Evolutionary conservation across 352 stramenopile genomes (phyloP).

Genomic region (Globisporangium iwayamae): DNA sequence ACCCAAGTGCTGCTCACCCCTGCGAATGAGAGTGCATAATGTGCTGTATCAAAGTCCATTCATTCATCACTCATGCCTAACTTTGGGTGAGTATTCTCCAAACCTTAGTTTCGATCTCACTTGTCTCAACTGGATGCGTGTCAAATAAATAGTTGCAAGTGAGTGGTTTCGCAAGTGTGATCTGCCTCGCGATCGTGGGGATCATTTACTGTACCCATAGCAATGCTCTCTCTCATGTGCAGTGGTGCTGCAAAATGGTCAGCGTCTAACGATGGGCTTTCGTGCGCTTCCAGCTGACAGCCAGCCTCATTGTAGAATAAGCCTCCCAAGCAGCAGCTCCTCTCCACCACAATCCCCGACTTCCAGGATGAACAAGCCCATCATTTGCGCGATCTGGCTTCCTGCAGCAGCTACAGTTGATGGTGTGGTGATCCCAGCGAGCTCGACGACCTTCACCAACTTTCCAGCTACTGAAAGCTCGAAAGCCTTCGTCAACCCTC

Average conservation of each 20-base stretch:
- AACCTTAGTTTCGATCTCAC: not conserved
- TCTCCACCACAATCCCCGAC: not conserved
- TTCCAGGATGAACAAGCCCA: not conserved
- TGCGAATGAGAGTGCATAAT: too few species aligned
- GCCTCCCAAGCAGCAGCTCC: not conserved
- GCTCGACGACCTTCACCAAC: too few species aligned
- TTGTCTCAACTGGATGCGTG: not conserved
- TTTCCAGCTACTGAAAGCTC: not conserved
- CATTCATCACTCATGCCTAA: not conserved
- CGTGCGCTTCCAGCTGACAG: not conserved
- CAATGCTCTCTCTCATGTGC: too few species aligned
- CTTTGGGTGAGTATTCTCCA: not conserved
- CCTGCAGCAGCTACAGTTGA: not conserved
- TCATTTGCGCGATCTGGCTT: conserved; percentile 1
- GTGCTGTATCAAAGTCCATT: not conserved
- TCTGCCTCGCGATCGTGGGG: too few species aligned
- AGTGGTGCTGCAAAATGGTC: too few species aligned
- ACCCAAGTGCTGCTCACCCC: too few species aligned
- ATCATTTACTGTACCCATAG: too few species aligned
- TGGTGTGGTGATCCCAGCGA: too few species aligned
- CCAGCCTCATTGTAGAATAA: not conserved
- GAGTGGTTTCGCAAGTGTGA: not conserved
- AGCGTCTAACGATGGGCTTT: not conserved
- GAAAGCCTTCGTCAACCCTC: not conserved
- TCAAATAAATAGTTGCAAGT: not conserved